Evolutionary conservation across 1,284 basidiomycete species (phyloP).

Genomic region (Caloboletus firmus): DNA sequence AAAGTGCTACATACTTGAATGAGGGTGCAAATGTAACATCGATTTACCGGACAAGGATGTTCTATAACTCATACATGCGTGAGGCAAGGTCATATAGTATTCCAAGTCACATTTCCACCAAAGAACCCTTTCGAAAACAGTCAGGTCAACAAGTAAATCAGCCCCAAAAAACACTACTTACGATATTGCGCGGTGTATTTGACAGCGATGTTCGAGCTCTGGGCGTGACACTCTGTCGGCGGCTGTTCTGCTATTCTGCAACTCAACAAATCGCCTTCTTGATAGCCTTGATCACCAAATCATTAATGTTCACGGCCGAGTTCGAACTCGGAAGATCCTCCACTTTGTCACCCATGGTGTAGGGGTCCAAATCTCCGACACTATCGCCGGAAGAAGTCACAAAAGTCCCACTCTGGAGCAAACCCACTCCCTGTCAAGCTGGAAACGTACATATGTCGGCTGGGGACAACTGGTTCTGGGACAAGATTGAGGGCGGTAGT

Average conservation of each 20-base stretch:
- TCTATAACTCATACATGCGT: background rate
- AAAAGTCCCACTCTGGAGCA: slow-evolving; percentile 60
- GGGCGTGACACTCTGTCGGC: slow-evolving; percentile 50
- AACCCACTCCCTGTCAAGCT: slow-evolving; percentile 48
- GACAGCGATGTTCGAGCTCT: slow-evolving; percentile 41
- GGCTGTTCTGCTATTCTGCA: slow-evolving; percentile 66
- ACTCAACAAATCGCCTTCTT: slow-evolving; percentile 52
- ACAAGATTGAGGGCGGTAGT: slow-evolving; percentile 35
- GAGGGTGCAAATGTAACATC: background rate
- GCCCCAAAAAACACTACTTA: slow-evolving; percentile 21
- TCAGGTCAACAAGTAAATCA: too few relatives aligned
- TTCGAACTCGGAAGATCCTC: slow-evolving; percentile 24
- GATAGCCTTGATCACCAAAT: slow-evolving; percentile 51
- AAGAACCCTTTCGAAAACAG: background rate
- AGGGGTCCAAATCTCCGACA: slow-evolving; percentile 46
- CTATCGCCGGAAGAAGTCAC: slow-evolving; percentile 37
- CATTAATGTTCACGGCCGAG: slow-evolving; percentile 51
- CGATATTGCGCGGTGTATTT: slow-evolving; percentile 56
- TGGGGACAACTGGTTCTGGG: slow-evolving; percentile 40
- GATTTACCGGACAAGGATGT: background rate
- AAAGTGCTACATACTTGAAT: background rate
- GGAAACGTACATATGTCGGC: slow-evolving; percentile 57
- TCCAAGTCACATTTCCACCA: background rate
- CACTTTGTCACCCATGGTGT: slow-evolving; percentile 39
- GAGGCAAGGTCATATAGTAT: background rate